These are phyloP conservation scores for Pichia sp. DNA, from an alignment of 1,139 yeast genomes.

Conservation along the genomic window DNA sequence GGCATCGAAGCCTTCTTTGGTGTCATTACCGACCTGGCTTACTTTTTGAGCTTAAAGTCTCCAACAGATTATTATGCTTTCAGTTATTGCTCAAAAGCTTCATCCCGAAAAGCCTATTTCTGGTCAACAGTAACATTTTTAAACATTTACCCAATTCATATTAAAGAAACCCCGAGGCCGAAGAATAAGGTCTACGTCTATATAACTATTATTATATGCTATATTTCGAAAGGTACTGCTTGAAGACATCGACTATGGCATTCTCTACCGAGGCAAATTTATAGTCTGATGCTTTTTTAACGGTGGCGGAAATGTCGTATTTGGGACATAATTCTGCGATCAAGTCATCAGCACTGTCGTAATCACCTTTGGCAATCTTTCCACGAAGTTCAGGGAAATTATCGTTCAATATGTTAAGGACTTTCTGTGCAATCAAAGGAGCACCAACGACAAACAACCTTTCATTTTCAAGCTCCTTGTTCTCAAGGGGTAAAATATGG, in stretches of 20 bases:
- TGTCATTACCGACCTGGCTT: too few relatives aligned
- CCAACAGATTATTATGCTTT: too few relatives aligned
- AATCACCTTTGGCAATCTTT: conserved; percentile 37
- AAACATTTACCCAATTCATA: too few relatives aligned
- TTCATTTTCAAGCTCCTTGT: conserved; percentile 33
- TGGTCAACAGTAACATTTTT: too few relatives aligned
- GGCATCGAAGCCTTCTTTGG: too few relatives aligned
- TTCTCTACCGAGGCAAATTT: conserved; percentile 37
- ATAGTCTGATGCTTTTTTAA: conserved; percentile 35
- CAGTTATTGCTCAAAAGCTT: too few relatives aligned
- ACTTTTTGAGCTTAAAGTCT: too few relatives aligned
- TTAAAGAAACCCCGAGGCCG: too few relatives aligned
- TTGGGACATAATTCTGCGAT: conserved; percentile 5
- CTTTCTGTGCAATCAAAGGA: conserved; percentile 36
- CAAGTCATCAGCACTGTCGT: conserved; percentile 24
- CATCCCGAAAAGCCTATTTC: too few relatives aligned
- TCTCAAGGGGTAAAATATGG: conserved; percentile 38
- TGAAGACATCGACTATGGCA: conserved; percentile 39
- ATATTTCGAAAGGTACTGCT: conserved; percentile 32
- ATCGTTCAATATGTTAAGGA: conserved; percentile 37
- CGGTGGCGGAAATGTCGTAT: conserved; percentile 17
- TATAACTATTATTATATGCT: background rate
- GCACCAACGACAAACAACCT: conserved; percentile 40
- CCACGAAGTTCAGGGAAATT: conserved; percentile 39
- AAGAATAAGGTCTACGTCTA: too few relatives aligned